Evolutionary conservation across 768 basidiomycete species (phyloP), one percentile per base, ranked within the genome.

Genomic region (Psilocybe sp.): DNA sequence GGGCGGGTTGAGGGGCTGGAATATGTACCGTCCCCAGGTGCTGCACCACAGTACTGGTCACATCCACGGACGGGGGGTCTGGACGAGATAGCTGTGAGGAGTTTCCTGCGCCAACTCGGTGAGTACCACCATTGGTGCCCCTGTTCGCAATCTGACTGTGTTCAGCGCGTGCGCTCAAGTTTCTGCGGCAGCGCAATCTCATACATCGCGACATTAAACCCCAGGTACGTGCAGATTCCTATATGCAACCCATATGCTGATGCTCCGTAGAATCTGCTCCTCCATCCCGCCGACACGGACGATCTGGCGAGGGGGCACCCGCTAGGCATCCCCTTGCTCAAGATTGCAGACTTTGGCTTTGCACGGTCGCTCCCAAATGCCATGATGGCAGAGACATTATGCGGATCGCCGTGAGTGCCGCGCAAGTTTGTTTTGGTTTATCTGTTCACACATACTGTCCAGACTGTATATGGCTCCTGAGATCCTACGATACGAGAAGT

Each of bases 381-480:
- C 6, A 89, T 92, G 80, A 83, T 98, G 82, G 97, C 96, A 14
- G 97, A 98, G 69, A 99, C 97, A 4, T 75, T 99, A 1, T 99
- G 97, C 65, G 96, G 97, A 3, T 97, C 94, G 11, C 97, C 96
- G 86, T 95, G 64, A 69, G 92, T 80, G 16, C 31, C 43, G 44
- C 15, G 10, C 33, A 44, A 40, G 28, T 44, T 55, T 39, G 44
- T 10, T 49, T 54, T 1, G 18, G 35, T 42, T 34, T 36, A n/a
- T 54, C 47, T 7, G 23, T 28, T 50, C 34, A 45, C 39, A 56
- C 8, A 23, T 28, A 6, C n/a, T 35, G 16, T 15, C 5, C 49
- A 94, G 92, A 42, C 70, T 99, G 28, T 99, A 99, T 71, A 99
- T 98, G 97, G 97, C 97, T 0, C 97, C 97, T 0, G 97, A 99